phyloP scores from a whole-genome alignment of 352 stramenopile genomes.

The Phytophthora palmivora region DNA sequence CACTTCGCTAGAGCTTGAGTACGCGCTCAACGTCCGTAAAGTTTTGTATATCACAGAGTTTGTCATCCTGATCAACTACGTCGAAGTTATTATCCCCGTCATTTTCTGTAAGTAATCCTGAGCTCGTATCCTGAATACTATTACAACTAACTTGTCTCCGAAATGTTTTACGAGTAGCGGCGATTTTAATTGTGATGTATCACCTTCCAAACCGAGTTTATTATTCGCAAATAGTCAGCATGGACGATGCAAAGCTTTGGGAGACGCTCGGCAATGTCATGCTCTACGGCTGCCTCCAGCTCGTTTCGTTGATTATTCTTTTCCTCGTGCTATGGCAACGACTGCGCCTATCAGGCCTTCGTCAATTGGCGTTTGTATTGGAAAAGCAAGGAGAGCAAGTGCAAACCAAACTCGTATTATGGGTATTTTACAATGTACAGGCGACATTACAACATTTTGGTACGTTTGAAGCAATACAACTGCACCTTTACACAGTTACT shows the following conservation, averaged over 20 bases:
- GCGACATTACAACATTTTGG: conserved; percentile 40
- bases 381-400: conserved; percentile 40
- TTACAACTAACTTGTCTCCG: not conserved
- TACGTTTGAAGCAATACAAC: conserved; percentile 3
- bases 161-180: conserved; percentile 2
- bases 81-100: conserved; percentile 47
- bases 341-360: conserved; percentile 32
- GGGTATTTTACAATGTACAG: conserved; percentile 50
- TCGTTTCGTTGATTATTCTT: conserved; percentile 46
- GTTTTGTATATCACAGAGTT: conserved; percentile 56
- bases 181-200: conserved; percentile 35
- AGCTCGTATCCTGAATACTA: not conserved
- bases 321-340: conserved; percentile 22
- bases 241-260: conserved; percentile 22
- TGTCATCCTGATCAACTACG: conserved; percentile 48
- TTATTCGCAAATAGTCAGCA: conserved; percentile 33
- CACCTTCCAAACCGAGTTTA: conserved; percentile 41
- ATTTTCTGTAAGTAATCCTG: conserved; percentile 43
- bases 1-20: conserved; percentile 19
- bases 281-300: conserved; percentile 44
- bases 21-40: conserved; percentile 24
- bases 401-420: conserved; percentile 47
- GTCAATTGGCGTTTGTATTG: conserved; percentile 51
- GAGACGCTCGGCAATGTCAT: conserved; percentile 33
- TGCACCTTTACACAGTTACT: not conserved